Percentiles rank a stretch among this genome's conserved stretches.
Evolutionary conservation across 768 basidiomycete genomes (phyloP).

Genomic region (Trametes cinnabarina): DNA sequence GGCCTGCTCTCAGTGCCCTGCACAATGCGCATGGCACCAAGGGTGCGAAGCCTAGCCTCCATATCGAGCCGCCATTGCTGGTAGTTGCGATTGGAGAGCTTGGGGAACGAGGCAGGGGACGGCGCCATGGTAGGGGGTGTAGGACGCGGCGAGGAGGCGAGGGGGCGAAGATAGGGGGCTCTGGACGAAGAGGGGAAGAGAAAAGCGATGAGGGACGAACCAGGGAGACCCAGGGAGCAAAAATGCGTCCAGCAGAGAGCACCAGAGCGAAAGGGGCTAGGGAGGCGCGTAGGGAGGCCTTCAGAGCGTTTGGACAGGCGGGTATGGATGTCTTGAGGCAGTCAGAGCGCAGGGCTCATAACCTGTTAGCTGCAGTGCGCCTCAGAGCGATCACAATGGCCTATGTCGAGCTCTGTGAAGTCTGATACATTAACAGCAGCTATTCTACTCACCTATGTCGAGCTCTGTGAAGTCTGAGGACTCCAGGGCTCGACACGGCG

Average conservation of each 20-base stretch:
- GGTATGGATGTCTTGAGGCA: constrained; percentile 8
- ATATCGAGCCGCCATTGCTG: constrained; percentile 6
- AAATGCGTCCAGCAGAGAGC: neutral
- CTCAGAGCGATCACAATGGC: no score
- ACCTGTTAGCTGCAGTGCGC: no score
- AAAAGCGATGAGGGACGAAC: neutral
- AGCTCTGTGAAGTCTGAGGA: no score
- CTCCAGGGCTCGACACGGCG: no score
- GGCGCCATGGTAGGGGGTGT: neutral
- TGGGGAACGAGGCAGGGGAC: neutral
- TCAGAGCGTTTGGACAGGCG: constrained; percentile 6
- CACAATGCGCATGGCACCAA: no score
- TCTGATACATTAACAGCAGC: no score
- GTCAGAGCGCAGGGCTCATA: constrained; percentile 10
- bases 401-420: no score
- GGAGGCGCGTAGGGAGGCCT: neutral
- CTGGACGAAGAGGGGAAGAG: neutral
- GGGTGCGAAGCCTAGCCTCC: no score
- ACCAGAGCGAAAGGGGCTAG: neutral
- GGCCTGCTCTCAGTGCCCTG: no score
- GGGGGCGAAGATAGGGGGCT: neutral
- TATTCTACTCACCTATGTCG: no score
- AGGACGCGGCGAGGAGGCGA: neutral
- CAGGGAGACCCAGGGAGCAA: neutral
- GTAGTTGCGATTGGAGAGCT: constrained; percentile 9